Base-by-base conservation (phyloP, 306 rosid genomes). In the Abrus pulchellus region DNA sequence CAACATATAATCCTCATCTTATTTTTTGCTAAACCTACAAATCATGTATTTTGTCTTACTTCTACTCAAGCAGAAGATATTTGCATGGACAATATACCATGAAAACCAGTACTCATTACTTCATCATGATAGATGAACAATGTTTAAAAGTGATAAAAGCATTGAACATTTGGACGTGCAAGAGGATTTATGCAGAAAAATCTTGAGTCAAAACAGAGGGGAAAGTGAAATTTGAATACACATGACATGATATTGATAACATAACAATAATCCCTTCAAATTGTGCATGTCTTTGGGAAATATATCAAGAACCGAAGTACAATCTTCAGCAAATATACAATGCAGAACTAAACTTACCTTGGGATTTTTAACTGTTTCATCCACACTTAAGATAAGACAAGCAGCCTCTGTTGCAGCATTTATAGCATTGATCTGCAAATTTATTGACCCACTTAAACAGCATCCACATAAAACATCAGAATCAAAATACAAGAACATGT, bases 371-470 rank as follows among this genome's bases (percentile, higher is more conserved):
- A 96, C 89, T 1, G 99, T 96, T 90, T 96, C 99, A 45, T 96
- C 99, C 36, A 96, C 98, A 41, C 99, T 96, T 74, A 96, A 75
- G 78, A 96, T 75, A 54, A 96, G 97, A 83, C 99, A 96, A 63
- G 99, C 96, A 40, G 99, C 99, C 81, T 96, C 99, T 0, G 99
- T 96, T 52, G 99, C 99, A 69, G 99, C 99, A 82, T 90, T 96
- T 66, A 96, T 90, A 82, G 99, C 99, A 80, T 96, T 96, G 59
- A 96, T 90, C 99, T 96, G 89, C 90, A 90, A 80, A 49, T 47
- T 73, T 54, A 68, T 45, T 1, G 12, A 60, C 9, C 62, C 45
- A 9, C 27, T 81, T 73, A 62, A 47, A 53, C 79, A 74, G 41
- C 69, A 40, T 38, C 34, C 30, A 50, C 50, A 72, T 55, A 77